Base-by-base conservation (phyloP, 768 basidiomycete genomes). In the Pholiota microspora region DNA sequence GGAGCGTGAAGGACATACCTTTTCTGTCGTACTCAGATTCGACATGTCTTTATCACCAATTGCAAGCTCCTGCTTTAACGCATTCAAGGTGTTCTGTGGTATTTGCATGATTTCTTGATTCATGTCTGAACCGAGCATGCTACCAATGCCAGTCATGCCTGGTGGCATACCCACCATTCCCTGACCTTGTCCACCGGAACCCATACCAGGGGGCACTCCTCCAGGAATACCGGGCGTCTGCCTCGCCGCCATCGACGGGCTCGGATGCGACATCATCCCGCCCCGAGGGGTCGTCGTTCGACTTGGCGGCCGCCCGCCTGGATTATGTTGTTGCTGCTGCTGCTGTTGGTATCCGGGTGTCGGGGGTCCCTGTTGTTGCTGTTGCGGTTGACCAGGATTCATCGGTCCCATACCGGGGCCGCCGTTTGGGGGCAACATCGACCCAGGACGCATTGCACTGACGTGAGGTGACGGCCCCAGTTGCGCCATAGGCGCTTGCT, bases 261-360 rank as follows among this genome's bases (percentile, higher is more conserved):
- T 88, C 1, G 66, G 80, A 2, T 82, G 79, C 53, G 78, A 71
- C 67, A 80, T 76, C 31, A 64, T 69, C 6, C 73, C 69, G 54
- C 76, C 71, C 13, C 55, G 49, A 9, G 85, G 83, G 0, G 82
- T 78, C 3, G 68, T 79, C 34, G 86, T 77, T 35, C 86, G 77
- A 64, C 87, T 88, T 4, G 82, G 81, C 5, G 86, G 81, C 46
- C 83, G 74, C 2, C 75, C 78, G 13, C 73, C 62, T 56, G 73
- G 77, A 36, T 72, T 74, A 57, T 76, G 82, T 7, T 64, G 46
- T 27, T 50, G 57, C 44, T 64, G 47, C 18, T 49, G 57, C 40
- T 64, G 54, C n/a, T 57, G 56, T 12, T 60, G 60, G 40, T 59
- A 63, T 13, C 62, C 62, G 32, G 62, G 57, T 24, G 78, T 74